A percentile compares a stretch with the other conserved stretches of the same genome.
These are phyloP conservation scores for Termitomyces sp. DNA, from an alignment of 768 basidiomycete genomes.

Conservation along the genomic window DNA sequence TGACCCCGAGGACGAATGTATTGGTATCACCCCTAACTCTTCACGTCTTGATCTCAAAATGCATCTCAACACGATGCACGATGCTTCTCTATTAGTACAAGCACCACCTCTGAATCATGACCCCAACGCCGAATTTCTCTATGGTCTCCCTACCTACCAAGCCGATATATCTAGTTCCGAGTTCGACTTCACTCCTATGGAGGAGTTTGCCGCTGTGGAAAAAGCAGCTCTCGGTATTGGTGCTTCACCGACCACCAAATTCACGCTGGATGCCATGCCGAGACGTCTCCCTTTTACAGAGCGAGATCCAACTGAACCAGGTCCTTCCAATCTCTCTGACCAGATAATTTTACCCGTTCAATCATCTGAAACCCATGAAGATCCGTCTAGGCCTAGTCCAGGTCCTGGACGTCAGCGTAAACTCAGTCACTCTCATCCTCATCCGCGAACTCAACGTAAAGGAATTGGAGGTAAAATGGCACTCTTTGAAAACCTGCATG, in stretches of 20 bases:
- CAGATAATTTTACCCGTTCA: not conserved
- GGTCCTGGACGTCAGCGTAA: slow-evolving; percentile 62
- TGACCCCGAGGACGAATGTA: slow-evolving; percentile 12
- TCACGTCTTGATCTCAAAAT: slow-evolving; percentile 28
- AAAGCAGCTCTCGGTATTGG: slow-evolving; percentile 65
- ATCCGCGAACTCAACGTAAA: slow-evolving; percentile 54
- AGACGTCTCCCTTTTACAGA: not conserved
- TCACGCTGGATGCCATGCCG: slow-evolving; percentile 23
- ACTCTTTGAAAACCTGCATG: slow-evolving; percentile 68
- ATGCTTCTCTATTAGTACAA: slow-evolving; percentile 40
- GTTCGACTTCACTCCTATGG: slow-evolving; percentile 75
- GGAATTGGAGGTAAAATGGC: slow-evolving; percentile 81
- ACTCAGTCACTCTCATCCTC: slow-evolving; percentile 74
- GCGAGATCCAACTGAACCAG: slow-evolving; percentile 5
- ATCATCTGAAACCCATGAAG: slow-evolving; percentile 5
- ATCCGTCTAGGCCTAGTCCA: slow-evolving; percentile 2
- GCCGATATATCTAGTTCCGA: slow-evolving; percentile 45
- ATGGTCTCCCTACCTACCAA: slow-evolving; percentile 66
- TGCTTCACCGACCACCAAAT: slow-evolving; percentile 41
- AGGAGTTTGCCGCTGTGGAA: slow-evolving; percentile 70
- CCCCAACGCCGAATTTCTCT: slow-evolving; percentile 25
- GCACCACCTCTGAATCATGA: slow-evolving; percentile 1
- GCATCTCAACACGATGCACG: slow-evolving; percentile 39
- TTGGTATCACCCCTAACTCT: slow-evolving; percentile 13
- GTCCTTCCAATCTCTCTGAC: slow-evolving; percentile 6